phyloP scores from a whole-genome alignment of 2,329 filamentous ascomycete species.

The Fusarium humuli region DNA sequence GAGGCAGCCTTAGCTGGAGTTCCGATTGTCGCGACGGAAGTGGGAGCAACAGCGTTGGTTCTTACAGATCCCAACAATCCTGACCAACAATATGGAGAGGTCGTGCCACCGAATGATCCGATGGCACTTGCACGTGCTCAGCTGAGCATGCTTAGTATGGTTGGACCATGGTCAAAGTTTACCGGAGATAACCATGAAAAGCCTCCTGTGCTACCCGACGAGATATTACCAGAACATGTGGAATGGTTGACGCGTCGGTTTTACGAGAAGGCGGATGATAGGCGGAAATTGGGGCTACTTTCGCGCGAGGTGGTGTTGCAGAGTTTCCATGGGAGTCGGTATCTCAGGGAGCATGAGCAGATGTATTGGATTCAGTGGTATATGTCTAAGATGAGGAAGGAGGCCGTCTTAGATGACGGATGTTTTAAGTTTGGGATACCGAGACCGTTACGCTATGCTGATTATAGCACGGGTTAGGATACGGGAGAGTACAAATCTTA shows the following conservation, averaged over 20 bases:
- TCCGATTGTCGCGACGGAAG: constrained; percentile 37
- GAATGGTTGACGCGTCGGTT: constrained; percentile 31
- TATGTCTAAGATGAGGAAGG: constrained; percentile 6
- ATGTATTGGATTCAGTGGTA: constrained; percentile 42
- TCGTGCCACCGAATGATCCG: constrained; percentile 35
- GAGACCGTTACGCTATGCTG: neutral
- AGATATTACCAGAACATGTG: constrained; percentile 27
- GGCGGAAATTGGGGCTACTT: constrained; percentile 28
- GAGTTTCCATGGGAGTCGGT: constrained; percentile 37
- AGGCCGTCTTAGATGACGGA: neutral
- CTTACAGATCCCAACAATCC: constrained; percentile 34
- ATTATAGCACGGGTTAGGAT: neutral
- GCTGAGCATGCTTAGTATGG: constrained; percentile 34
- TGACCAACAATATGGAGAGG: constrained; percentile 35
- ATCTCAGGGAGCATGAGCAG: constrained; percentile 36
- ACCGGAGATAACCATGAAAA: constrained; percentile 13
- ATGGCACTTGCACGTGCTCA: constrained; percentile 35
- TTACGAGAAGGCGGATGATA: constrained; percentile 23
- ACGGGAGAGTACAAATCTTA: too few relatives aligned
- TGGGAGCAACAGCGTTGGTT: constrained; percentile 35
- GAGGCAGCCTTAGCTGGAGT: constrained; percentile 36
- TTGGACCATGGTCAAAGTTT: constrained; percentile 36
- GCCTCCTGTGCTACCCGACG: constrained; percentile 16
- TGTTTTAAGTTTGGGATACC: neutral
- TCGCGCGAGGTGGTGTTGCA: constrained; percentile 32